phyloP scores from a whole-genome alignment of 148 eudicot species.

The Fagopyrum homotropicum region DNA sequence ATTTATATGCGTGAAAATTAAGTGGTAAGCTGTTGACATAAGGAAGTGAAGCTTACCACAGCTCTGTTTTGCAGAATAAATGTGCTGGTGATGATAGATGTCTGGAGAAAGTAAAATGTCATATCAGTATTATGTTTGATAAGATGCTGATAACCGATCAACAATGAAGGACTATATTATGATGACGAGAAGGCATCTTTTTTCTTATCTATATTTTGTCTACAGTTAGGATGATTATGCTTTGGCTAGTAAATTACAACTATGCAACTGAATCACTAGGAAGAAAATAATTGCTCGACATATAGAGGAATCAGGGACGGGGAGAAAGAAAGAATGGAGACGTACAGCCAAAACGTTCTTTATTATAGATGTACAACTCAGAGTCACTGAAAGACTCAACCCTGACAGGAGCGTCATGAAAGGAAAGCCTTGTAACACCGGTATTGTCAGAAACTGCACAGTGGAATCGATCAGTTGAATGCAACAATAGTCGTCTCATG shows the following conservation, averaged over 20 bases:
- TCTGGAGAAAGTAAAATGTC: conserved; percentile 23
- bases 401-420: conserved; percentile 60
- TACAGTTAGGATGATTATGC: not conserved
- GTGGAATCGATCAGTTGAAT: not conserved
- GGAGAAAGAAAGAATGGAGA: not conserved
- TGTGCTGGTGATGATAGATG: conserved; percentile 49
- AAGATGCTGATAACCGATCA: not conserved
- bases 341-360: conserved; percentile 69
- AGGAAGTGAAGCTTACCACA: conserved; percentile 44
- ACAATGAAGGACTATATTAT: not conserved
- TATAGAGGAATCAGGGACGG: no score
- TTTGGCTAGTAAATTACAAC: not conserved
- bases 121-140: not conserved
- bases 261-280: not conserved
- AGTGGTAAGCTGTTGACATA: not conserved
- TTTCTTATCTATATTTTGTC: no score
- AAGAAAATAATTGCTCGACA: no score
- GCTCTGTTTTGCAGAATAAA: conserved; percentile 76
- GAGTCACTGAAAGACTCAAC: conserved; percentile 32
- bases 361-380: conserved; percentile 50
- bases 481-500: no score
- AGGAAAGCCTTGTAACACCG: conserved; percentile 50
- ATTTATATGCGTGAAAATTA: not conserved
- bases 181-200: not conserved
- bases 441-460: conserved; percentile 23